Base-by-base conservation (phyloP, 2,329 filamentous ascomycete genomes). In the Epichloe festucae region DNA sequence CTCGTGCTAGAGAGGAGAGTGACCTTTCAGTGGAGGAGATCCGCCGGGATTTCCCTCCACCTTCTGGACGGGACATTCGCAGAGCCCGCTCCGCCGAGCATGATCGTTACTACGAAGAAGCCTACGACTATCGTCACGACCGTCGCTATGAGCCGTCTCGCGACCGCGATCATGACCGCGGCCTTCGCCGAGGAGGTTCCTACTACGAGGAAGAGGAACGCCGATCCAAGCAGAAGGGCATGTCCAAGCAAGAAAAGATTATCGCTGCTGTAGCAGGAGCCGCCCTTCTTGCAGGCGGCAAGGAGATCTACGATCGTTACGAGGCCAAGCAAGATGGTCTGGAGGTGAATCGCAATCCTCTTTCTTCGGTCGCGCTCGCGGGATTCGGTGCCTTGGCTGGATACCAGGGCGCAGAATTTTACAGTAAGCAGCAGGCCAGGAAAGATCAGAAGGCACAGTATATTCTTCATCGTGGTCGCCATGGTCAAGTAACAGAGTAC, bases 1-100 rank as follows among this genome's bases (percentile, higher is more conserved):
- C 77, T 38, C 73, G 77, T 27, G 64, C 72, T 48, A 82, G 85
- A 57, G 84, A 90, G 64, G 84, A 89, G 61, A 89, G 84, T 66
- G 82, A 84, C 45, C 71, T 84, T 27, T 83, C 83, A 2, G 69
- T 94, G 63, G 90, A 95, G 69, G 87, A 94, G 69, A 81, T 94
- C 54, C 81, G 81, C 57, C 82, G 89, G 58, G 87, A 94, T 59
- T 95, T 94, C 61, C 87, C 87, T 35, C 87, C 88, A 6, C 84
- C 83, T n/a, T 57, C 58, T 10, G 63, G 73, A 54, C 65, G 67
- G 51, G 77, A 78, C 54, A 62, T 76, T 39, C 77, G 79, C 58
- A 78, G 84, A 53, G 73, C 83, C 58, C 77, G 82, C 59, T 87
- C 84, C 6, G 77, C 77, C 52, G 82, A 83, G 52, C 73, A 76